phyloP scores from a whole-genome alignment of 805 yeast genomes.

The Yarrowia divulgata region DNA sequence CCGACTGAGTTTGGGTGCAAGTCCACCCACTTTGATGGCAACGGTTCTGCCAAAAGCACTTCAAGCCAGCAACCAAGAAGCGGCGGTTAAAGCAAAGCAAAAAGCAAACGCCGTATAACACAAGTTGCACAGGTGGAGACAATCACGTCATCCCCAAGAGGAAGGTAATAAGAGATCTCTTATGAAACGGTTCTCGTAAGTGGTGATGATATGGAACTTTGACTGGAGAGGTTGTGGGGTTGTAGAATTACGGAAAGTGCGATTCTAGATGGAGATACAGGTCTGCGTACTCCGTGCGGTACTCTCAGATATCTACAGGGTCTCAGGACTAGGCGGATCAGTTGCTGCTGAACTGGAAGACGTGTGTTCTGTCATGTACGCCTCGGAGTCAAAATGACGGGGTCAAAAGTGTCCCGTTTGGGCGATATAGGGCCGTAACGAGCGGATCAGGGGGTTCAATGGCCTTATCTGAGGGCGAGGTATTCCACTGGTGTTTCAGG shows the following conservation, averaged over 20 bases:
- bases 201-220: neutral
- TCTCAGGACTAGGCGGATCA: too few relatives aligned
- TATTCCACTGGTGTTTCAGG: neutral
- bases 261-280: neutral
- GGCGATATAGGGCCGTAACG: neutral
- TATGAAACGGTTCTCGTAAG: neutral
- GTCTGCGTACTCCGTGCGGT: too few relatives aligned
- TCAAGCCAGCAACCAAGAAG: neutral
- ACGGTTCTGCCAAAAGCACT: neutral
- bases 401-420: neutral
- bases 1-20: conserved; percentile 32
- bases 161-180: conserved; percentile 2
- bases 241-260: too few relatives aligned
- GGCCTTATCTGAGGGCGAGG: neutral
- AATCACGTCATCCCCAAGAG: conserved; percentile 12
- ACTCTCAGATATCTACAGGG: too few relatives aligned
- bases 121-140: neutral
- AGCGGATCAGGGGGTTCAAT: neutral
- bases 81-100: neutral
- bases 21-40: conserved; percentile 5
- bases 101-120: conserved; percentile 2
- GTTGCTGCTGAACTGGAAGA: conserved; percentile 22
- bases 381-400: conserved; percentile 10
- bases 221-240: neutral
- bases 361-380: neutral